phyloP scores from a whole-genome alignment of 306 rosid species.

The Lagenaria siceraria region DNA sequence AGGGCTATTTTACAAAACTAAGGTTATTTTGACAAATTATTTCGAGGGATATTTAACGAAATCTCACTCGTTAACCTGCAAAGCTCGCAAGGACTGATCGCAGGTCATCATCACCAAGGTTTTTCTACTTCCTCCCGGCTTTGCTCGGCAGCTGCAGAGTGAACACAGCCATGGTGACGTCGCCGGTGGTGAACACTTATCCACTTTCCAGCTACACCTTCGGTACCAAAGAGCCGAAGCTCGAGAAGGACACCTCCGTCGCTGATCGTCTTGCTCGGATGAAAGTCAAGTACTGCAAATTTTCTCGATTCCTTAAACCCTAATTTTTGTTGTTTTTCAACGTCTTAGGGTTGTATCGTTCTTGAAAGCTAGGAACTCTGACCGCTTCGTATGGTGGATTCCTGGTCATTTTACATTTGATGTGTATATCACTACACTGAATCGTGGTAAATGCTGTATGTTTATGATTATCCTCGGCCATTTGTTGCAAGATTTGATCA shows the following conservation, averaged over 20 bases:
- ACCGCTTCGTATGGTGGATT: background rate
- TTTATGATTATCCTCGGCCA: background rate
- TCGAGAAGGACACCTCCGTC: constrained; percentile 99
- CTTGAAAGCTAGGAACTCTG: background rate
- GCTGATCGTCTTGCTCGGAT: constrained; percentile 99
- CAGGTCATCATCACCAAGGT: background rate
- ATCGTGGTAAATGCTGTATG: background rate
- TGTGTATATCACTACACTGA: background rate
- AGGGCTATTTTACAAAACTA: background rate
- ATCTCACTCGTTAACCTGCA: background rate
- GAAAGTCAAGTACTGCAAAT: constrained; percentile 68
- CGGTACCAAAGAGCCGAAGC: constrained; percentile 98
- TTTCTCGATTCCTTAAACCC: background rate
- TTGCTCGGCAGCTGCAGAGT: constrained; percentile 4
- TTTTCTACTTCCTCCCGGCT: background rate
- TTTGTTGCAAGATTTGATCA: background rate
- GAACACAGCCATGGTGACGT: constrained; percentile 37
- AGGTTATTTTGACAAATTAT: background rate
- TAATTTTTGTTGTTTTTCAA: background rate
- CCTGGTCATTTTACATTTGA: background rate
- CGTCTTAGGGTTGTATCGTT: background rate
- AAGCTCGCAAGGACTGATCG: background rate
- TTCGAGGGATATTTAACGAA: background rate
- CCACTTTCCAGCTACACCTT: constrained; percentile 97
- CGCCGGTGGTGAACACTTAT: constrained; percentile 86